Evolutionary conservation across 2,329 filamentous ascomycete genomes (phyloP), one percentile per base, ranked within the genome.

Genomic region (Eutypella sp.): DNA sequence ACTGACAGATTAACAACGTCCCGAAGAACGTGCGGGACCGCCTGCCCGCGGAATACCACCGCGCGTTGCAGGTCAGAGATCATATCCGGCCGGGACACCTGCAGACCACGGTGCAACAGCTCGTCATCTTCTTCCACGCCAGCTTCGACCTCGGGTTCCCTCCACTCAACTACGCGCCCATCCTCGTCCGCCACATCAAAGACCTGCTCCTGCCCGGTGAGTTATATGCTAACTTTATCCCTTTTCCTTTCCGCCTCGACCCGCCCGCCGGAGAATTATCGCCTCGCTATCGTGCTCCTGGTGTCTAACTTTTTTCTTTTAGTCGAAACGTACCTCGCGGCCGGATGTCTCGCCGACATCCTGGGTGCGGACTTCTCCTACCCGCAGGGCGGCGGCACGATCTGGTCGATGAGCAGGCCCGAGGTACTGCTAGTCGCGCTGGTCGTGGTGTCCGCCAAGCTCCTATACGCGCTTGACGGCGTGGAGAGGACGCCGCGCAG

Each of bases 131-230:
- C 20, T 90, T 87, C 58, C 69, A 79, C 51, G 63, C 72, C 42
- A 83, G 88, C 46, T 89, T 89, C 58, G 80, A 78, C 13, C 76
- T 96, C 62, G 56, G 67, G 0, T 82, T 93, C 49, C 90, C 92
- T 2, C 70, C 82, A 1, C 64, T 96, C 13, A 95, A 95, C 55
- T 69, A 77, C 24, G 75, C 82, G 1, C 69, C 87, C 3, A 65
- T 92, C 9, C 66, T 92, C 4, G 81, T 87, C 48, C 76, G 83
- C 33, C 86, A 85, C 57, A 73, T 90, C 24, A 82, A 79, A 57
- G 76, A 84, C 34, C 74, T 97, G 15, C 81, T 83, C 3, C 70
- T 97, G 37, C 92, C 93, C 44, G 69, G 85, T 89, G 71, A 50
- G 77, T 62, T 16, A 13, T n/a, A n/a, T n/a, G n/a, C n/a, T n/a